Evolutionary conservation across 257 asterid genomes (phyloP), one percentile per base, ranked within the genome.

Genomic region (Penstemon davidsonii): DNA sequence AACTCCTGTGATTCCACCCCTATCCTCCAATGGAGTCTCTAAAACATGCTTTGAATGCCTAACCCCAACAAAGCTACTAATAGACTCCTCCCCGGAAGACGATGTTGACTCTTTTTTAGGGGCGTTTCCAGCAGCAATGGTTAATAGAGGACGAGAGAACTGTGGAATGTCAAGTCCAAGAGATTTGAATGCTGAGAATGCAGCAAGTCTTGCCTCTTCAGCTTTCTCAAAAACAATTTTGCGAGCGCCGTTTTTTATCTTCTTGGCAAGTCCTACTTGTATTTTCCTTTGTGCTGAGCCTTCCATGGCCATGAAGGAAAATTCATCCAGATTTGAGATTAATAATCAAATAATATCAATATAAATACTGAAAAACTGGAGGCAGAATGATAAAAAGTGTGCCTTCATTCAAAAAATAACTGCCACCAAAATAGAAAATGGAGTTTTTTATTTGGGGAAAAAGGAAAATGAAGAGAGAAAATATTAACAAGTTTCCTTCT

Each of bases 151-250:
- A 61, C 63, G 85, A 72, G 93, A 79, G 70, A 88, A 75, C 62
- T 75, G 86, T 37, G 91, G 78, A 67, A 88, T 80, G 54, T 88
- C 87, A 66, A 90, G 86, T 76, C 99, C 97, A 74, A 93, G 95
- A 67, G 95, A 88, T 75, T 80, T 90, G 73, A 93, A 93, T 54
- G 99, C 96, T 59, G 99, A 80, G 79, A 90, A 90, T 65, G 99
- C 99, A 71, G 95, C 92, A 75, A 85, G 53, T 76, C 97, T 87
- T 66, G 99, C 99, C 81, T 90, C 99, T 83, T 93, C 99, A 76
- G 99, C 99, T 83, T 90, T 93, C 46, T 90, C 99, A 40, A 93
- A 86, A 73, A 93, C 96, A 80, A 87, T 88, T 81, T 76, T 93
- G 54, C 99, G 88, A 5, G 99, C 99, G 52, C 96, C 97, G 68